Percentiles rank a stretch among this genome's conserved stretches.
These are phyloP conservation scores for Stephania yunnanensis DNA, from an alignment of 164 flowering plant species.

Conservation along the genomic window DNA sequence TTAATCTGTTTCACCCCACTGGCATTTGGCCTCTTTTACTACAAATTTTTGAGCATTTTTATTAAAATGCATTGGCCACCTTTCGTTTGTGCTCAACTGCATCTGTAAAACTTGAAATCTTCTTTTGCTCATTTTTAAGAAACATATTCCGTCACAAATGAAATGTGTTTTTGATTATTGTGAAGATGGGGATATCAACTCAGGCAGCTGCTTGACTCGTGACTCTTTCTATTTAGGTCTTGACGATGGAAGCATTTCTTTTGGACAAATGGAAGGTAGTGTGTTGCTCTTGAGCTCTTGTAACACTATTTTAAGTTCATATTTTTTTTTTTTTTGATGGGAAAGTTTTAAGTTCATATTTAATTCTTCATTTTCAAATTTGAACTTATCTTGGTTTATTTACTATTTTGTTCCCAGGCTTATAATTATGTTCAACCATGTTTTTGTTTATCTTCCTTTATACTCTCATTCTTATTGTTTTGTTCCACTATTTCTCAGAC, in stretches of 20 bases:
- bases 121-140: neutral
- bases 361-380: neutral
- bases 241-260: constrained; percentile 65
- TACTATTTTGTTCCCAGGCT: neutral
- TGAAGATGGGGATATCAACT: neutral
- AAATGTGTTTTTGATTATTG: neutral
- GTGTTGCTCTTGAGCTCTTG: neutral
- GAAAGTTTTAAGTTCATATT: neutral
- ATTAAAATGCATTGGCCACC: neutral
- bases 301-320: neutral
- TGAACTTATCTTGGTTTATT: neutral
- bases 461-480: neutral
- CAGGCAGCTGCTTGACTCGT: constrained; percentile 13
- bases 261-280: constrained; percentile 81
- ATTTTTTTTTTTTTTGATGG: no score
- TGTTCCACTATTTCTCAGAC: neutral
- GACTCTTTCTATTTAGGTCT: constrained; percentile 41
- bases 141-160: neutral
- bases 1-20: neutral
- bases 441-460: neutral
- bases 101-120: neutral
- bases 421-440: neutral
- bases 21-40: neutral
- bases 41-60: neutral
- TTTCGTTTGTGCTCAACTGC: neutral